A percentile compares a stretch with the other conserved stretches of the same genome.
phyloP scores from a whole-genome alignment of 1,284 basidiomycete genomes.

The Cystobasidium sp. region DNA sequence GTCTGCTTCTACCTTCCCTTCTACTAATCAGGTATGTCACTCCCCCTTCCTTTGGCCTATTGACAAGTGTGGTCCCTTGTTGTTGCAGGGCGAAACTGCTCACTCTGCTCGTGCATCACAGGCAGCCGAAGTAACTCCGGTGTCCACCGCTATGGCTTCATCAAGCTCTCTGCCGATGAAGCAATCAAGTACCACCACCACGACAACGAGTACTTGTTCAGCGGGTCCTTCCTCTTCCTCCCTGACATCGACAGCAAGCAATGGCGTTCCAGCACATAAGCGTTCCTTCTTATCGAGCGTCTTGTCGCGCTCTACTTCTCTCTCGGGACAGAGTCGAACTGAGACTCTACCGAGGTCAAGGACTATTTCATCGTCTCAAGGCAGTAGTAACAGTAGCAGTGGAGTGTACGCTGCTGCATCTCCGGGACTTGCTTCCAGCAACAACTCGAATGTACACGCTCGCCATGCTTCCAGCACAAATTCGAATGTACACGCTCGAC shows the following conservation, averaged over 20 bases:
- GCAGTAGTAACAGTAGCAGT: not conserved
- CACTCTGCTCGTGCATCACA: no score
- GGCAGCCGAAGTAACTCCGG: no score
- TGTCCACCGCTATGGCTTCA: no score
- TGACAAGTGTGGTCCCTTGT: no score
- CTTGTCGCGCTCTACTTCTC: not conserved
- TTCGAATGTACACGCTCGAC: slow-evolving; percentile 1
- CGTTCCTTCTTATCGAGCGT: slow-evolving; percentile 6
- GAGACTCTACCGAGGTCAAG: not conserved
- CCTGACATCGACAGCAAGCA: not conserved
- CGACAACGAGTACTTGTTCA: no score
- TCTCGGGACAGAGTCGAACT: no score
- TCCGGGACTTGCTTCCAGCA: no score
- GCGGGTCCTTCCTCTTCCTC: not conserved
- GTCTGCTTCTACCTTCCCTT: not conserved
- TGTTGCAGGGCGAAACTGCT: no score
- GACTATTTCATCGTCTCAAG: not conserved
- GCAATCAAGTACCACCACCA: no score
- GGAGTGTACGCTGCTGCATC: no score
- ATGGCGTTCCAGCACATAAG: not conserved
- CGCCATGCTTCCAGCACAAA: not conserved
- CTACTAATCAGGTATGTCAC: not conserved
- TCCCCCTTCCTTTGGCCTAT: no score
- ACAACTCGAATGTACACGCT: not conserved
- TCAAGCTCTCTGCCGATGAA: no score